Evolutionary conservation across 1,139 yeast genomes (phyloP).

Genomic region (Pichia sp.): DNA sequence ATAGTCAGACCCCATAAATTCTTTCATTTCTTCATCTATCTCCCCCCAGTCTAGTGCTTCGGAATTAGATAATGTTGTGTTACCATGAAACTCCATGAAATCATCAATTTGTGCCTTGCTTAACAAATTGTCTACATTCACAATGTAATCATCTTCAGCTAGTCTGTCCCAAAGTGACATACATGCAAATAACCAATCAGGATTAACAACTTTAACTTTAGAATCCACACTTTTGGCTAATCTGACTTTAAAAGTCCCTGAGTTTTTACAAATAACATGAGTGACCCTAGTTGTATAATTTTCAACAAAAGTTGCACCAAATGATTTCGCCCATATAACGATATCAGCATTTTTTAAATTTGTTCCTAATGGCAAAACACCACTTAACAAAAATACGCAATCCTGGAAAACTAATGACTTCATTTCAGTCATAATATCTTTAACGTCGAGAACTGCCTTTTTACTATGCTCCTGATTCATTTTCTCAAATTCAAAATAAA

Average conservation of each 20-base stretch:
- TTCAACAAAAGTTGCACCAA: conserved; percentile 80
- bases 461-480: conserved; percentile 14
- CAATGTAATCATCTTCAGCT: conserved; percentile 53
- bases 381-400: conserved; percentile 72
- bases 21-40: conserved; percentile 55
- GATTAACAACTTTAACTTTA: conserved; percentile 73
- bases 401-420: conserved; percentile 63
- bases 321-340: conserved; percentile 85
- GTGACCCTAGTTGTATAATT: conserved; percentile 74
- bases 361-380: conserved; percentile 75
- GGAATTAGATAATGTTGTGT: conserved; percentile 18
- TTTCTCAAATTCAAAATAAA: conserved; percentile 46
- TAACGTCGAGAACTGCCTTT: conserved; percentile 45
- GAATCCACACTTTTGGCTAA: conserved; percentile 60
- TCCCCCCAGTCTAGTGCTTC: conserved; percentile 42
- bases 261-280: conserved; percentile 77
- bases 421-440: conserved; percentile 63
- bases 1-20: conserved; percentile 50
- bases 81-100: conserved; percentile 32
- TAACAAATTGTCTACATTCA: conserved; percentile 43
- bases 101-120: conserved; percentile 39
- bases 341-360: conserved; percentile 70
- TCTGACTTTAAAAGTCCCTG: conserved; percentile 73
- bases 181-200: conserved; percentile 89
- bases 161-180: conserved; percentile 70